Percentiles rank a stretch among this genome's conserved stretches.
Evolutionary conservation across 306 rosid genomes (phyloP).

Genomic region (Fragaria ananassa): DNA sequence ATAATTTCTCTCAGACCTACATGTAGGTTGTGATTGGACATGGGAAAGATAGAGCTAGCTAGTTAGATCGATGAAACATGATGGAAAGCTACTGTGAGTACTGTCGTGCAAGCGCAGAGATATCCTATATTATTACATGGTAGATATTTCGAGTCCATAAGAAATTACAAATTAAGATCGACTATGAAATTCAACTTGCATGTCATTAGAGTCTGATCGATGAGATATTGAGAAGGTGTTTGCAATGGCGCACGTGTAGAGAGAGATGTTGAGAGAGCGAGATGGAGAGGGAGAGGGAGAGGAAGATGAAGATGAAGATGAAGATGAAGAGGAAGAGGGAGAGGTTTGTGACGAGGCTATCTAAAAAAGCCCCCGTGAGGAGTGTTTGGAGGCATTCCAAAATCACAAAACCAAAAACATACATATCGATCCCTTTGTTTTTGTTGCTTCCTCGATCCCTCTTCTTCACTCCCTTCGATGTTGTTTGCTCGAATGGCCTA

Average conservation of each 20-base stretch:
- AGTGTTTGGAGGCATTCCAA: slow-evolving; percentile 94
- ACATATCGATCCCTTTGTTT: slow-evolving; percentile 44
- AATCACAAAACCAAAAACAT: slow-evolving; percentile 33
- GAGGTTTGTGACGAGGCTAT: slow-evolving; percentile 19
- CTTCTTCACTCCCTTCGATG: slow-evolving; percentile 79
- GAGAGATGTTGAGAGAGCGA: slow-evolving; percentile 29
- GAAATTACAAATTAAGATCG: not conserved
- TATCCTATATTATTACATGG: slow-evolving; percentile 3
- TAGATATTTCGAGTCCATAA: slow-evolving; percentile 22
- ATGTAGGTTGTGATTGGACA: not conserved
- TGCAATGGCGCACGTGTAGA: slow-evolving; percentile 78
- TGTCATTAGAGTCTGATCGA: slow-evolving; percentile 17
- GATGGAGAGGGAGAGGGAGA: slow-evolving; percentile 2
- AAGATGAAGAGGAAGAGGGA: not conserved
- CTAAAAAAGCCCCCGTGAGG: slow-evolving; percentile 89
- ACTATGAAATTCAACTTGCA: slow-evolving; percentile 2
- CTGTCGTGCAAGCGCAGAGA: not conserved
- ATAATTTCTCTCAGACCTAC: not conserved
- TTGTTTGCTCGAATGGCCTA: slow-evolving; percentile 27
- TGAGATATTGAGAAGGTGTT: slow-evolving; percentile 23
- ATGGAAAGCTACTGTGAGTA: not conserved
- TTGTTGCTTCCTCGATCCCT: slow-evolving; percentile 43
- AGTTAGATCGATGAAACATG: not conserved
- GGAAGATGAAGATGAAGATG: too few relatives aligned
- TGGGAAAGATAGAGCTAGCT: not conserved